Percentiles rank a stretch among this genome's conserved stretches.
Evolutionary conservation across 371 early-diverging fungal species (phyloP).

Genomic region (Mortierella sp.): DNA sequence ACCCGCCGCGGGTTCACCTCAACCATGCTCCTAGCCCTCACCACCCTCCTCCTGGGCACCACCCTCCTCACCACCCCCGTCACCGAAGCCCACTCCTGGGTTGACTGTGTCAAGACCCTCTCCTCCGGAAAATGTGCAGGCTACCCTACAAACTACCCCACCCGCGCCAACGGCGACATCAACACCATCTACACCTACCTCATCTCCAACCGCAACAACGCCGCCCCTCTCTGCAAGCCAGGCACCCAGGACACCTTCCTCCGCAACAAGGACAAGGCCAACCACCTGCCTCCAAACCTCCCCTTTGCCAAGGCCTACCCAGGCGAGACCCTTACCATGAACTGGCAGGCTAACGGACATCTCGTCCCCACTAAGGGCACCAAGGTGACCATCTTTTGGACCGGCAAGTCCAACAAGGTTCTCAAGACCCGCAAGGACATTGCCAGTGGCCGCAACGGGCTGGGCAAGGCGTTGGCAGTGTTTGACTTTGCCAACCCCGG

Average conservation of each 20-base stretch:
- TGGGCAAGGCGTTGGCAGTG: conserved; percentile 22
- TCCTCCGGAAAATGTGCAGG: conserved; percentile 61
- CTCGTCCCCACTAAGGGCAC: conserved; percentile 22
- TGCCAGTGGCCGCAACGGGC: conserved; percentile 17
- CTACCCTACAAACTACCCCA: conserved; percentile 64
- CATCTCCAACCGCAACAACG: conserved; percentile 47
- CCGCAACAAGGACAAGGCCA: conserved; percentile 20
- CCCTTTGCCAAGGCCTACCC: conserved; percentile 61
- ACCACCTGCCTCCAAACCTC: conserved; percentile 41
- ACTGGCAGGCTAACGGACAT: conserved; percentile 69
- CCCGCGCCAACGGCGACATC: conserved; percentile 60
- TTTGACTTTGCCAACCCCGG: conserved; percentile 48
- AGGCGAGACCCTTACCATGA: conserved; percentile 62
- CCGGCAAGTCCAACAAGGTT: conserved; percentile 45
- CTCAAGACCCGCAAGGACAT: conserved; percentile 53
- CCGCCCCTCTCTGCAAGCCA: conserved; percentile 62
- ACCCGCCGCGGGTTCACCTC: background rate
- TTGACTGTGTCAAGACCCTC: conserved; percentile 63
- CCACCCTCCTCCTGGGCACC: conserved; percentile 13
- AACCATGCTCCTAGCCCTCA: background rate
- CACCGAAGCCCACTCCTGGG: conserved; percentile 64
- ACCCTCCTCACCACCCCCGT: conserved; percentile 11
- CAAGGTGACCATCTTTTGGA: conserved; percentile 60
- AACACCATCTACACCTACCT: conserved; percentile 65
- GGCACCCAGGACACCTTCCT: conserved; percentile 52